Conservation (phyloP, 2,329 filamentous ascomycete genomes). For the Tolypocladium inflatum region DNA sequence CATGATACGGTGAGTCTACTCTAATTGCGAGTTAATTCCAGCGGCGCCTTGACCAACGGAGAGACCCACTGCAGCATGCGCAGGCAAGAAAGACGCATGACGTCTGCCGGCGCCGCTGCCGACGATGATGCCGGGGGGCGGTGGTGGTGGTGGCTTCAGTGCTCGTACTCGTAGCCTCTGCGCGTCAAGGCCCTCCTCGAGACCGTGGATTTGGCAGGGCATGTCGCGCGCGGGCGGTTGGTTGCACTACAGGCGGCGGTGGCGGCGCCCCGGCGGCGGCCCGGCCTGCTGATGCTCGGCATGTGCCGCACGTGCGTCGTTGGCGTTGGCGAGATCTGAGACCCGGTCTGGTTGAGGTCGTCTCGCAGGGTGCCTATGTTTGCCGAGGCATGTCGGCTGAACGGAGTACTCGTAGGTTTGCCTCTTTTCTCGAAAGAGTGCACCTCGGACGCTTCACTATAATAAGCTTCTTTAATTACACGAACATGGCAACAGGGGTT, state of each 20-base stretch:
- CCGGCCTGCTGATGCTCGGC: constrained; percentile 27
- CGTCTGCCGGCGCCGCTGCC: constrained; percentile 4
- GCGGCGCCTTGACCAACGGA: too few relatives aligned
- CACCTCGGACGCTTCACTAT: too few relatives aligned
- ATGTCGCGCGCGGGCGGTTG: constrained; percentile 15
- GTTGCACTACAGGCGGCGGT: too few relatives aligned
- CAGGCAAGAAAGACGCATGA: neutral
- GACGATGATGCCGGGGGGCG: neutral
- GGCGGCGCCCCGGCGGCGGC: too few relatives aligned
- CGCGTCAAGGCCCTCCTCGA: constrained; percentile 46
- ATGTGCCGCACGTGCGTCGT: neutral
- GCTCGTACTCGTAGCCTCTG: too few relatives aligned
- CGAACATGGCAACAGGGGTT: neutral
- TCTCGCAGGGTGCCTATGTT: too few relatives aligned
- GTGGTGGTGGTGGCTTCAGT: constrained; percentile 19
- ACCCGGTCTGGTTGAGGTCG: neutral
- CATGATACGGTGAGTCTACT: too few relatives aligned
- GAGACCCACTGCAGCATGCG: too few relatives aligned
- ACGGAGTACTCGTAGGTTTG: too few relatives aligned
- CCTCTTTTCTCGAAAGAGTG: too few relatives aligned
- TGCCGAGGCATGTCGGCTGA: neutral
- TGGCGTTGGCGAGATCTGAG: neutral
- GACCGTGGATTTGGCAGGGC: constrained; percentile 42
- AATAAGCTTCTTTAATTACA: neutral
- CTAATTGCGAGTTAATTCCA: too few relatives aligned